phyloP scores from a whole-genome alignment of 2,329 filamentous ascomycete genomes.

The Beauveria sp. region DNA sequence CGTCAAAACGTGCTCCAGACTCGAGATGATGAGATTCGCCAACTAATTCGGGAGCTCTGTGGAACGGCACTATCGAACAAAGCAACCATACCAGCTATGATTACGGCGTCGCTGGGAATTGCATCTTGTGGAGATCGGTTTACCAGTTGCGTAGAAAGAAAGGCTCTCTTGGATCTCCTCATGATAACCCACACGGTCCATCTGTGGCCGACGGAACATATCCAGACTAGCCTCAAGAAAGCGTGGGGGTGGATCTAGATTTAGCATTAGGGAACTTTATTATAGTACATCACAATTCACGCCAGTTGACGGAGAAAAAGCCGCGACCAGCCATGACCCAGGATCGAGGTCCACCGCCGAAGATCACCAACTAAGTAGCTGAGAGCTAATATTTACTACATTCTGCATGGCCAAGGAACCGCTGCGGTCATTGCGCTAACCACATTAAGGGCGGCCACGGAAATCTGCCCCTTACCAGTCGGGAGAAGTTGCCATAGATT shows the following conservation, averaged over 20 bases:
- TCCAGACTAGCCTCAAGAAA: not conserved
- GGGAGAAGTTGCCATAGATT: not conserved
- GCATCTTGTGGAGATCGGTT: not conserved
- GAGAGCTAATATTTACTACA: not conserved
- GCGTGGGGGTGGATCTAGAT: not conserved
- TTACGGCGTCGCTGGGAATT: not conserved
- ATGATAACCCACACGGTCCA: not conserved
- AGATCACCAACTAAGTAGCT: not conserved
- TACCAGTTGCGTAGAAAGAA: not conserved
- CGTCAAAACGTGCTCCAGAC: not conserved
- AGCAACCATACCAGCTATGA: slow-evolving; percentile 13
- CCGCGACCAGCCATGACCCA: not conserved
- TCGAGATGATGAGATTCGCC: slow-evolving; percentile 23
- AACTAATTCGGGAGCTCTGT: not conserved
- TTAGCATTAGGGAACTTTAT: not conserved
- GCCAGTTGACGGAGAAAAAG: not conserved
- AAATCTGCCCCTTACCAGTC: not conserved
- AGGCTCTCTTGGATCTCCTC: not conserved
- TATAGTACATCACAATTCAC: not conserved
- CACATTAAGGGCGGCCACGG: too few species aligned
- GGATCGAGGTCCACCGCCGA: not conserved
- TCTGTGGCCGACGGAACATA: not conserved
- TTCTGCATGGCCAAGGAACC: not conserved
- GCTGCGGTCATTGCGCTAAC: not conserved
- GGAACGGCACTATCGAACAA: not conserved